Percentiles rank a stretch among this genome's conserved stretches.
phyloP scores from a whole-genome alignment of 768 basidiomycete genomes.

The Trichaptum fuscoviolaceum region DNA sequence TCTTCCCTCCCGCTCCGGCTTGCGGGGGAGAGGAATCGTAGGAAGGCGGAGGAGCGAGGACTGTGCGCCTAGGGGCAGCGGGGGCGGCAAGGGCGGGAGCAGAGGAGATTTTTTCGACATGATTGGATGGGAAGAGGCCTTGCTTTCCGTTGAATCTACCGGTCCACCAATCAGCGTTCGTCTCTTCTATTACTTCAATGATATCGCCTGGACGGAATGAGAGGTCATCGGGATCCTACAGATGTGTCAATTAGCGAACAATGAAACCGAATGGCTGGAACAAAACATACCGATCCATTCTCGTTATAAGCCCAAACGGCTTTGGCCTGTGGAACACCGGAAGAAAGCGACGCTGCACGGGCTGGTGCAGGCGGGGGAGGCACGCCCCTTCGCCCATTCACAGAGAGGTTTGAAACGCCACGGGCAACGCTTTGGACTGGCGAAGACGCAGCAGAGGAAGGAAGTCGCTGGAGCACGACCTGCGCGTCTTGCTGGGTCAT shows the following conservation, averaged over 20 bases:
- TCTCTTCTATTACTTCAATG: conserved; percentile 74
- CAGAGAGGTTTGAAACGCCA: conserved; percentile 1
- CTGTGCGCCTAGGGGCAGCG: background rate
- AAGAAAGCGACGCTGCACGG: background rate
- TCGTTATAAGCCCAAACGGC: conserved; percentile 46
- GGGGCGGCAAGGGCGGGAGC: conserved; percentile 11
- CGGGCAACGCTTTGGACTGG: background rate
- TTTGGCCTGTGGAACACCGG: conserved; percentile 7
- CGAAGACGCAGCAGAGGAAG: conserved; percentile 16
- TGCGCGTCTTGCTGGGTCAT: conserved; percentile 46
- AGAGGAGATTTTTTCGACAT: conserved; percentile 56
- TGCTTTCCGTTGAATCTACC: conserved; percentile 58
- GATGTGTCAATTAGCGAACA: background rate
- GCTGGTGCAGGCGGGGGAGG: conserved; percentile 10
- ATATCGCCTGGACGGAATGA: conserved; percentile 71
- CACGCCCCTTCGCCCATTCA: conserved; percentile 1
- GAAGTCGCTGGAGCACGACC: conserved; percentile 43
- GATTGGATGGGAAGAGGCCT: conserved; percentile 74
- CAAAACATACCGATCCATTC: conserved; percentile 38
- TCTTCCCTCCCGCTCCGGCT: conserved; percentile 16
- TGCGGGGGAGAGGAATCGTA: conserved; percentile 2
- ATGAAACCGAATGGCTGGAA: background rate
- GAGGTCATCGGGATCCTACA: conserved; percentile 73
- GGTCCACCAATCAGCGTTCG: conserved; percentile 85
- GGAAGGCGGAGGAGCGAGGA: background rate